phyloP scores from a whole-genome alignment of 306 rosid species.

The Medicago arabica region DNA sequence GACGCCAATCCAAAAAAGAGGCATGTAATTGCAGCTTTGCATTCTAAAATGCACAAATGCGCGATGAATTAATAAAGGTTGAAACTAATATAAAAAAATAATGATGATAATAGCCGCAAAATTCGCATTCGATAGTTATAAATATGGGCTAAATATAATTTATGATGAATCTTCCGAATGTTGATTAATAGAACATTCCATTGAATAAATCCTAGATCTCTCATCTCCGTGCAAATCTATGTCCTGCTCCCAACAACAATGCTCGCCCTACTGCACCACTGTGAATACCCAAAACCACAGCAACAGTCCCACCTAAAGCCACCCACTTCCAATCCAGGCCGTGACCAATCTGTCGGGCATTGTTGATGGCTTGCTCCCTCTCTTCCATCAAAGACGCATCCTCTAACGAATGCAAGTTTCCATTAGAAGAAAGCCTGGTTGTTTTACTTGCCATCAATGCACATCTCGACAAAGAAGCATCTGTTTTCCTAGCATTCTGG shows the following conservation, averaged over 20 bases:
- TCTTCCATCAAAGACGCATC: slow-evolving; percentile 52
- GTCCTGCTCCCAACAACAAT: slow-evolving; percentile 88
- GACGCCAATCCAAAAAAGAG: neutral
- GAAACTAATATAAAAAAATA: slow-evolving; percentile 28
- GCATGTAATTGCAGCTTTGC: slow-evolving; percentile 25
- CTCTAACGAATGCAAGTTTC: slow-evolving; percentile 55
- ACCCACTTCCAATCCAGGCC: slow-evolving; percentile 97
- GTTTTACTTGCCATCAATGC: slow-evolving; percentile 82
- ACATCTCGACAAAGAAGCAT: slow-evolving; percentile 62
- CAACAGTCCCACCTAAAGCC: slow-evolving; percentile 88
- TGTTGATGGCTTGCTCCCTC: slow-evolving; percentile 35
- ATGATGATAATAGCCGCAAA: slow-evolving; percentile 7
- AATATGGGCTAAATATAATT: slow-evolving; percentile 39
- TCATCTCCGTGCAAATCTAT: slow-evolving; percentile 77
- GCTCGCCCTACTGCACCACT: slow-evolving; percentile 80
- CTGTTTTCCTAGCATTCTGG: slow-evolving; percentile 84
- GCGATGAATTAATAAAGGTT: slow-evolving; percentile 12
- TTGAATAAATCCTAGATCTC: slow-evolving; percentile 26
- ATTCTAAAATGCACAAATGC: slow-evolving; percentile 31
- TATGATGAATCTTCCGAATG: slow-evolving; percentile 37
- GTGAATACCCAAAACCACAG: slow-evolving; percentile 90
- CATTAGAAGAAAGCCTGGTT: slow-evolving; percentile 60
- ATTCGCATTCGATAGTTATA: slow-evolving; percentile 33
- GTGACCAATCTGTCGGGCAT: slow-evolving; percentile 44
- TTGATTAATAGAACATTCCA: slow-evolving; percentile 35